phyloP scores from a whole-genome alignment of 352 stramenopile species.

The Globisporangium middletonii region DNA sequence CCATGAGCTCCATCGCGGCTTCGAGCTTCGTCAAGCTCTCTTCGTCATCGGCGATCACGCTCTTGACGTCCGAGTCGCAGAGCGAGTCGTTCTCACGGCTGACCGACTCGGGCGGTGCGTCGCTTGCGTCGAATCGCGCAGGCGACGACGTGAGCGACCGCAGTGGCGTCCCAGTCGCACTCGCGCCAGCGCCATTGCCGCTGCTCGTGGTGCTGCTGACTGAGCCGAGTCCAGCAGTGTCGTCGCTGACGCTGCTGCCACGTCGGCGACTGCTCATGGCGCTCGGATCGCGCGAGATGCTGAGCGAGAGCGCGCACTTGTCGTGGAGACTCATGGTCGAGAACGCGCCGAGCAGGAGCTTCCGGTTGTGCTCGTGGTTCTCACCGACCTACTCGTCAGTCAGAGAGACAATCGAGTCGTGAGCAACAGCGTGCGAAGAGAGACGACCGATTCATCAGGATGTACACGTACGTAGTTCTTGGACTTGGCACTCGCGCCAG shows the following conservation, averaged over 20 bases:
- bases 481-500: constrained; percentile 20
- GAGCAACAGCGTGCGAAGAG: background rate
- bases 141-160: constrained; percentile 9
- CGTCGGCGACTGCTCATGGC: constrained; percentile 29
- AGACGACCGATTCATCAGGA: background rate
- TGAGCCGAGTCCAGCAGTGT: constrained; percentile 9
- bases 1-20: constrained; percentile 84
- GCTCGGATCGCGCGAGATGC: constrained; percentile 57
- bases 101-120: constrained; percentile 19
- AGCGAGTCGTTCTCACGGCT: constrained; percentile 31
- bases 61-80: constrained; percentile 73
- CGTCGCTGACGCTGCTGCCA: constrained; percentile 56
- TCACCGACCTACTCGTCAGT: constrained; percentile 36
- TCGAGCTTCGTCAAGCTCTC: constrained; percentile 67
- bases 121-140: constrained; percentile 8
- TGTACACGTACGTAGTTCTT: constrained; percentile 40
- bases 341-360: constrained; percentile 76
- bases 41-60: constrained; percentile 79
- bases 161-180: background rate
- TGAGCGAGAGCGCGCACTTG: constrained; percentile 80
- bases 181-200: constrained; percentile 1
- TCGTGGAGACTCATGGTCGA: constrained; percentile 87
- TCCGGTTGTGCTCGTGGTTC: constrained; percentile 80
- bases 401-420: background rate
- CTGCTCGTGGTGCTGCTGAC: constrained; percentile 12